Evolutionary conservation across 495 filamentous ascomycete genomes (phyloP).

Genomic region (Xylaria bambusicola): DNA sequence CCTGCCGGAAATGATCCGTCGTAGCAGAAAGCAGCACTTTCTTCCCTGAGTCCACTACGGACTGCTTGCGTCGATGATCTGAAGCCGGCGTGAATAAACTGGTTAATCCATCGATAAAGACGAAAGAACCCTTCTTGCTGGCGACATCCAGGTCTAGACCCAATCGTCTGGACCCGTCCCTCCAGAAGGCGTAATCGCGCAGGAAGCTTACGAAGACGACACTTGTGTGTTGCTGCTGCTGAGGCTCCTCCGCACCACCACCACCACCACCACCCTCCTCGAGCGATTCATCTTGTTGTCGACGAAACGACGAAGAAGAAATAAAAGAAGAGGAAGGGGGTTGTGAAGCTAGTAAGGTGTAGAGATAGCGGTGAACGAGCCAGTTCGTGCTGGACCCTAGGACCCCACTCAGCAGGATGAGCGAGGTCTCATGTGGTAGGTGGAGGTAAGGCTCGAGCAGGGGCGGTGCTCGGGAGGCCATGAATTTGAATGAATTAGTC

Average conservation of each 20-base stretch:
- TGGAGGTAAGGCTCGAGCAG: slow-evolving; percentile 68
- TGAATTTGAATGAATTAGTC: too few relatives aligned
- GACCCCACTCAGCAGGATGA: slow-evolving; percentile 73
- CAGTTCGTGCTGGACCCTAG: slow-evolving; percentile 74
- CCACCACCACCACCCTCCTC: slow-evolving; percentile 23
- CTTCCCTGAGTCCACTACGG: slow-evolving; percentile 10
- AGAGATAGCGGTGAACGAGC: slow-evolving; percentile 67
- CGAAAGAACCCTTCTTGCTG: slow-evolving; percentile 57
- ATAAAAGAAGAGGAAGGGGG: neutral
- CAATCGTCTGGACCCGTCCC: slow-evolving; percentile 58
- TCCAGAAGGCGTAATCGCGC: slow-evolving; percentile 77
- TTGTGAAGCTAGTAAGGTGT: slow-evolving; percentile 50
- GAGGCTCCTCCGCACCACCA: slow-evolving; percentile 14
- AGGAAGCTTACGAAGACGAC: slow-evolving; percentile 82
- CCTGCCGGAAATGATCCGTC: slow-evolving; percentile 20
- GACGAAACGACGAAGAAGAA: neutral
- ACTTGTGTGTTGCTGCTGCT: slow-evolving; percentile 27
- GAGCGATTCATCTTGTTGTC: neutral
- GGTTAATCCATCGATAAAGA: slow-evolving; percentile 73
- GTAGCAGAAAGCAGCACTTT: slow-evolving; percentile 20
- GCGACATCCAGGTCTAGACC: slow-evolving; percentile 71
- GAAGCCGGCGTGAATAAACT: slow-evolving; percentile 40
- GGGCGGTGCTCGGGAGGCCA: slow-evolving; percentile 56
- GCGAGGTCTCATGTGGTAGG: slow-evolving; percentile 47
- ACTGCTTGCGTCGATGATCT: slow-evolving; percentile 6